A percentile compares a stretch with the other conserved stretches of the same genome.
phyloP scores from a whole-genome alignment of 768 basidiomycete species.

The Phylloporus rhodoxanthus region DNA sequence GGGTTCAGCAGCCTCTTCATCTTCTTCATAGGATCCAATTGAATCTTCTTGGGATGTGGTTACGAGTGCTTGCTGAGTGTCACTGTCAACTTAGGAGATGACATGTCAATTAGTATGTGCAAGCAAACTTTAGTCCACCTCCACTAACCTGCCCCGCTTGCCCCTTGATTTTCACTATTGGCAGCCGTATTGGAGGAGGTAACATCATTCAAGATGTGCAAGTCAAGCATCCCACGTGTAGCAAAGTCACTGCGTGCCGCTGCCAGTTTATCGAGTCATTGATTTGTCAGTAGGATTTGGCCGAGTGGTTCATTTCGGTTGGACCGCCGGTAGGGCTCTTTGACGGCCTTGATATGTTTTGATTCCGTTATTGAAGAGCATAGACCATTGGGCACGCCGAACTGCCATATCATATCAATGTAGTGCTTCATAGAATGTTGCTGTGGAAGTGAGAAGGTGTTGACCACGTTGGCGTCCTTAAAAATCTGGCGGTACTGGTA shows the following conservation, averaged over 20 bases:
- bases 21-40: no score
- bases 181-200: no score
- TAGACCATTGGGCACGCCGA: constrained; percentile 31
- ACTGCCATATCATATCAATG: constrained; percentile 12
- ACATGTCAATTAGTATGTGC: no score
- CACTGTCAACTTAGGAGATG: no score
- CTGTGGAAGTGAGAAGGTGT: constrained; percentile 22
- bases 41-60: no score
- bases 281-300: no score
- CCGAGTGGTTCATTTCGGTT: constrained; percentile 11
- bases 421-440: constrained; percentile 33
- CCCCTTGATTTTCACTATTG: no score
- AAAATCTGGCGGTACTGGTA: constrained; percentile 20
- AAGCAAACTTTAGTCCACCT: no score
- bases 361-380: constrained; percentile 35
- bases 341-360: constrained; percentile 33
- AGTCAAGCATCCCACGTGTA: constrained; percentile 16
- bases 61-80: no score
- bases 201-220: background rate
- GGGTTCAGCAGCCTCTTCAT: no score
- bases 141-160: no score
- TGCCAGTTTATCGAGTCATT: constrained; percentile 25
- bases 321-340: constrained; percentile 25
- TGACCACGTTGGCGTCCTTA: constrained; percentile 7
- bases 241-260: constrained; percentile 17